Base-by-base conservation (phyloP, 805 yeast genomes). In the Lachancea mirantina region DNA sequence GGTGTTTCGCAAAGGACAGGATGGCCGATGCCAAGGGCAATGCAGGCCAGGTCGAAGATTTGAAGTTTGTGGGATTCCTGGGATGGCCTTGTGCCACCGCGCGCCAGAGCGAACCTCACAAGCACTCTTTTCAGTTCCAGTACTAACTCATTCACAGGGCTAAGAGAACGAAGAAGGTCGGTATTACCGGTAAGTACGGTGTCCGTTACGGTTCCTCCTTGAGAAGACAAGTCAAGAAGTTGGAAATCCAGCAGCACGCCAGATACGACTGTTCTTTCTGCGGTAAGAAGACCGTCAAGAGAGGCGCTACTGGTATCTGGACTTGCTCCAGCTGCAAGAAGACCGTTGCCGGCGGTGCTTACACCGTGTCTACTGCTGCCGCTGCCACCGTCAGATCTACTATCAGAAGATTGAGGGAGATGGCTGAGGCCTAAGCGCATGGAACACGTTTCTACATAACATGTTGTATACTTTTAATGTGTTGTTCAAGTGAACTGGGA, bases 131-230 rank as follows among this genome's bases (percentile, higher is more conserved):
- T n/a, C n/a, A n/a, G n/a, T n/a, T n/a, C 19, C 9, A 8, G 18
- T 31, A 31, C 34, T 31, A 32, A 32, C 36, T 15, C 22, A 7
- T 16, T 24, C 39, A 48, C 59, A 85, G 95, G 99, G 84, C 98
- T 73, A 92, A 94, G 76, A 89, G 99, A 84, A 92, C 99, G 61
- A 92, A 92, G 94, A 92, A 92, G 85, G 99, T 92, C 70, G 99
- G 99, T 73, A 92, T 92, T 79, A 92, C 99, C 70, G 99, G 99
- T 81, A 94, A 94, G 78, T 92, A 85, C 81, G 99, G 99, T 85
- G 96, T 92, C 76, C 88, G 99, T 80, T 92, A 92, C 78, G 95
- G 99, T 88, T 89, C 98, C 62, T 94, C 99, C 52, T 78, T 92
- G 72, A 89, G 99, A 83, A 85, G 97, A 76, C 96, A 87, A 74